A percentile compares a stretch with the other conserved stretches of the same genome.
Conservation (phyloP, 2,329 filamentous ascomycete species). For the Fusarium redolens region DNA sequence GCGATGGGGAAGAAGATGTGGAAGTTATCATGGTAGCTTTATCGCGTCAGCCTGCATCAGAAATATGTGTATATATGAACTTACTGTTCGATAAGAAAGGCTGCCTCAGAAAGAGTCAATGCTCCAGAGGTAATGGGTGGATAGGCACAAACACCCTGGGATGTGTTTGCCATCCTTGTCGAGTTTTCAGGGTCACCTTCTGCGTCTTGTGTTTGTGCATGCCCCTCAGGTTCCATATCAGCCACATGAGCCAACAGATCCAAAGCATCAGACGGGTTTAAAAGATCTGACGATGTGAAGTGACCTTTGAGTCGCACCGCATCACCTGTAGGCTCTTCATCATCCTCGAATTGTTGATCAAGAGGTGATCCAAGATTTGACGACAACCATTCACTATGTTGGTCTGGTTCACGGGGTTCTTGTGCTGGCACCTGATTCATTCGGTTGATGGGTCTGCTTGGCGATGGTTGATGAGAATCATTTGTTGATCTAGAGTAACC, state of each 20-base stretch:
- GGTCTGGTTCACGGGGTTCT: neutral
- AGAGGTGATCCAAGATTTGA: constrained; percentile 31
- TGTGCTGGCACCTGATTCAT: neutral
- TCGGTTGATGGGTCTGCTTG: neutral
- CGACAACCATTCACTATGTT: constrained; percentile 30
- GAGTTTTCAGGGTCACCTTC: neutral
- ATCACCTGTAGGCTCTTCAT: constrained; percentile 1
- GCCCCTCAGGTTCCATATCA: constrained; percentile 48
- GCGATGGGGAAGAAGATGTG: constrained; percentile 78
- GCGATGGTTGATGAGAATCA: neutral
- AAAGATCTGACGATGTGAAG: constrained; percentile 54
- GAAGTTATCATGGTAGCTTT: constrained; percentile 72
- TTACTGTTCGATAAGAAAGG: constrained; percentile 46
- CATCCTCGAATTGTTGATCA: constrained; percentile 14
- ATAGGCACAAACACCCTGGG: constrained; percentile 37
- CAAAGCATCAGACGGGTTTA: constrained; percentile 56
- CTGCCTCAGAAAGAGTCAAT: constrained; percentile 43
- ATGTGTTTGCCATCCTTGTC: neutral
- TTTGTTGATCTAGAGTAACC: neutral
- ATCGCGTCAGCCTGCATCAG: neutral
- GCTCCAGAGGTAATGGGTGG: constrained; percentile 49
- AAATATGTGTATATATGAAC: neutral
- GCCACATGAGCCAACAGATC: constrained; percentile 56
- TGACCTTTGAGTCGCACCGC: constrained; percentile 50
- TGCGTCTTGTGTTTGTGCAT: constrained; percentile 13